phyloP scores from a whole-genome alignment of 805 yeast species.

The Hanseniaspora vineae region DNA sequence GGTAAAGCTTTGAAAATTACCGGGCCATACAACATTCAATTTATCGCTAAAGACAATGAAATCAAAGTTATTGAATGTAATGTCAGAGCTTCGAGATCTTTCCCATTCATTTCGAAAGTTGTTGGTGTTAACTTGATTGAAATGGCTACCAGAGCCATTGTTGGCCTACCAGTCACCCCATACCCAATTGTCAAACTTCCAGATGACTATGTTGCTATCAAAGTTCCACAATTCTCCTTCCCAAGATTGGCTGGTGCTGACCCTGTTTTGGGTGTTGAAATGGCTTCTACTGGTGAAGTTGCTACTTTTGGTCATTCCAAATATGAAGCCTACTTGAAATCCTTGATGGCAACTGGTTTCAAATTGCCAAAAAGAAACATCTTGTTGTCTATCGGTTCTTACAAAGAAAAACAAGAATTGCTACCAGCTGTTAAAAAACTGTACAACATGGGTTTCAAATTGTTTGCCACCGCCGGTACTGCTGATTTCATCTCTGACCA shows the following conservation, averaged over 20 bases:
- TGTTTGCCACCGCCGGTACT: constrained; percentile 98
- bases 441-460: constrained; percentile 70
- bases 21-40: constrained; percentile 98
- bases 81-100: constrained; percentile 95
- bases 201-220: constrained; percentile 86
- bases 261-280: constrained; percentile 95
- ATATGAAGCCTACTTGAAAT: constrained; percentile 93
- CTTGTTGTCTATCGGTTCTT: constrained; percentile 88
- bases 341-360: constrained; percentile 91
- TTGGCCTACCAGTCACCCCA: constrained; percentile 76
- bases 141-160: constrained; percentile 91
- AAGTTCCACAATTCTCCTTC: constrained; percentile 96
- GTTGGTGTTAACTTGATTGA: constrained; percentile 91
- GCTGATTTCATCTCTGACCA: constrained; percentile 97
- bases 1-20: constrained; percentile 91
- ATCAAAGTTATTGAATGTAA: constrained; percentile 97
- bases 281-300: constrained; percentile 99
- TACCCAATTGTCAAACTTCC: constrained; percentile 86
- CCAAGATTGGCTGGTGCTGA: constrained; percentile 96
- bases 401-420: constrained; percentile 87
- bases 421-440: constrained; percentile 76
- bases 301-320: constrained; percentile 94
- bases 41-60: constrained; percentile 58
- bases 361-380: constrained; percentile 90
- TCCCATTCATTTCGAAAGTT: constrained; percentile 98